phyloP scores from a whole-genome alignment of 1,139 yeast species.

The Kluyveromyces sp. region DNA sequence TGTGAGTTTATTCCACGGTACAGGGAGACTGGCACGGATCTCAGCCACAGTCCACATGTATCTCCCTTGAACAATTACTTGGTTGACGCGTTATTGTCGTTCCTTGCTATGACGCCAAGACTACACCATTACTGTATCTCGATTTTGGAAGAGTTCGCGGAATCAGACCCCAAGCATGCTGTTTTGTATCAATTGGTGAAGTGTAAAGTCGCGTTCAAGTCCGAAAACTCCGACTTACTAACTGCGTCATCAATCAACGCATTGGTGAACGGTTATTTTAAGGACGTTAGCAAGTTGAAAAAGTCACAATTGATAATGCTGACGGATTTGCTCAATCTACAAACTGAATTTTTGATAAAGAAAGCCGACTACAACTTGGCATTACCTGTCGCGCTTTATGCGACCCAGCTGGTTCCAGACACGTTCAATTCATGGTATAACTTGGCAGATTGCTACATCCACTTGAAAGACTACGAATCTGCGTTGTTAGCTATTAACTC shows the following conservation, averaged over 20 bases:
- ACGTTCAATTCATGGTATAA: constrained; percentile 80
- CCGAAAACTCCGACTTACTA: constrained; percentile 56
- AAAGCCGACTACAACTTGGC: constrained; percentile 69
- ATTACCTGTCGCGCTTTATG: constrained; percentile 59
- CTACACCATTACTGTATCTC: constrained; percentile 51
- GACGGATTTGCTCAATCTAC: constrained; percentile 48
- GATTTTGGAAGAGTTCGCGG: constrained; percentile 39
- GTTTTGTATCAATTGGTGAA: constrained; percentile 44
- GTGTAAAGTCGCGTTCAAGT: constrained; percentile 27
- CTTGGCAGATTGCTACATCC: constrained; percentile 65
- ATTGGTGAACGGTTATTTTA: constrained; percentile 34
- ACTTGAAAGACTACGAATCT: constrained; percentile 59
- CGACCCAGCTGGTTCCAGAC: constrained; percentile 76
- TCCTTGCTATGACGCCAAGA: constrained; percentile 55
- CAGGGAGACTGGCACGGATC: constrained; percentile 52
- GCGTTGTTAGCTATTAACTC: constrained; percentile 82
- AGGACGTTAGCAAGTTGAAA: not conserved
- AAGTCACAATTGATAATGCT: constrained; percentile 46
- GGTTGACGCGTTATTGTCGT: constrained; percentile 63
- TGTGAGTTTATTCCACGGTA: constrained; percentile 63
- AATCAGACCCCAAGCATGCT: constrained; percentile 43
- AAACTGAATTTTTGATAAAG: constrained; percentile 61
- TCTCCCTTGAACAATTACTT: constrained; percentile 60
- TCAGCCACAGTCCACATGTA: constrained; percentile 45
- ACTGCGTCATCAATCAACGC: constrained; percentile 59